These are phyloP conservation scores for Trametes cingulata DNA, from an alignment of 768 basidiomycete species.

Conservation along the genomic window DNA sequence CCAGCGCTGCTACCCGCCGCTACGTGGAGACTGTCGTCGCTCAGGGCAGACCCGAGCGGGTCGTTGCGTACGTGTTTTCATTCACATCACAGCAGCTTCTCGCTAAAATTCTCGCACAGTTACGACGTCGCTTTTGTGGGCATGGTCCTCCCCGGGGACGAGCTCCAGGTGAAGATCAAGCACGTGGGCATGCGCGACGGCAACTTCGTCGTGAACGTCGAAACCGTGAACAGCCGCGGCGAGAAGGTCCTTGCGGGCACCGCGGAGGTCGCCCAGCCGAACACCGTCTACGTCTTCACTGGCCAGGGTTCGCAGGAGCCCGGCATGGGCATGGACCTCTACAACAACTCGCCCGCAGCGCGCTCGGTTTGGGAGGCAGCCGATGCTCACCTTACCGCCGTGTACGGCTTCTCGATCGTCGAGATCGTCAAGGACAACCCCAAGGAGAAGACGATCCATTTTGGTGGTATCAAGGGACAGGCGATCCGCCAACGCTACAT, in stretches of 20 bases:
- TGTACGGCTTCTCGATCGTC: conserved; percentile 98
- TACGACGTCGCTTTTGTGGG: conserved; percentile 96
- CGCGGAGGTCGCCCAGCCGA: conserved; percentile 90
- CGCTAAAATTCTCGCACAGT: conserved; percentile 38
- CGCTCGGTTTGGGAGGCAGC: conserved; percentile 97
- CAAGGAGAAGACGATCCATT: conserved; percentile 97
- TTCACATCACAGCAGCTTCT: background rate
- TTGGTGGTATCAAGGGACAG: conserved; percentile 99
- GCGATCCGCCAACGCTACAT: conserved; percentile 99
- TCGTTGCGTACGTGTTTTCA: conserved; percentile 64
- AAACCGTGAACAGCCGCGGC: conserved; percentile 79
- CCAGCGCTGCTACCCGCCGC: conserved; percentile 90
- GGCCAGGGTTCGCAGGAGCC: conserved; percentile 98
- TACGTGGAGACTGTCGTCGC: conserved; percentile 94
- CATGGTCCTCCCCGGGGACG: conserved; percentile 93
- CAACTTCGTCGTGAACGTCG: conserved; percentile 87
- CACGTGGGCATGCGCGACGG: conserved; percentile 93
- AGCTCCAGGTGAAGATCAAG: conserved; percentile 81
- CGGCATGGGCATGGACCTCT: conserved; percentile 99
- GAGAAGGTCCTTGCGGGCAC: conserved; percentile 93
- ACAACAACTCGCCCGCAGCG: conserved; percentile 89
- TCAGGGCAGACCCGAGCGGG: conserved; percentile 88
- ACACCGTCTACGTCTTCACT: conserved; percentile 96
- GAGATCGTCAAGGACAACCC: conserved; percentile 99
- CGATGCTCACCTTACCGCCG: conserved; percentile 88